A percentile compares a stretch with the other conserved stretches of the same genome.
phyloP scores from a whole-genome alignment of 768 basidiomycete genomes.

The Boletus pseudopeckii region DNA sequence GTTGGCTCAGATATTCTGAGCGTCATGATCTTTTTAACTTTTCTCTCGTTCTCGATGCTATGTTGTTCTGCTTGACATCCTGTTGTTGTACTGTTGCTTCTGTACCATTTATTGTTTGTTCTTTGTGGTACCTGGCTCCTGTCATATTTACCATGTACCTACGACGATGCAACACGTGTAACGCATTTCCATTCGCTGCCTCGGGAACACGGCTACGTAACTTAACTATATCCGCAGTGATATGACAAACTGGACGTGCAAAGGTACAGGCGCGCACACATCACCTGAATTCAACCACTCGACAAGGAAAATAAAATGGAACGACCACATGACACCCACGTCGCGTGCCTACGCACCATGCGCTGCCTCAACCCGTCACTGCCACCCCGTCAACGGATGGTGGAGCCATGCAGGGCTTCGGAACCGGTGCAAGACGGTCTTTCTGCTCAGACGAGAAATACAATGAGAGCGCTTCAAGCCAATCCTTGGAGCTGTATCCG shows the following conservation, averaged over 20 bases:
- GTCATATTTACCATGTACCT: not conserved
- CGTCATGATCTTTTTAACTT: not conserved
- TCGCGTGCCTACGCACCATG: not conserved
- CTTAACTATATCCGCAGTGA: not conserved
- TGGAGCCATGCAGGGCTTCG: too few relatives aligned
- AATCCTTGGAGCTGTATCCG: conserved; percentile 6
- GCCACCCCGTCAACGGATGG: not conserved
- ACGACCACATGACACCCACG: too few relatives aligned
- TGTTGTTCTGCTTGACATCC: not conserved
- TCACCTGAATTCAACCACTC: not conserved
- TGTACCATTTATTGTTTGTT: not conserved
- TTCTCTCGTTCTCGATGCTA: not conserved
- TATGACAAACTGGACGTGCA: not conserved
- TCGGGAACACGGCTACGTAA: not conserved
- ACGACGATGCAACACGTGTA: not conserved
- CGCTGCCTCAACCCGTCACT: not conserved
- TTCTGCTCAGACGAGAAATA: not conserved
- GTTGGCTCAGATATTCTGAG: conserved; percentile 20
- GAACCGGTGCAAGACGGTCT: not conserved
- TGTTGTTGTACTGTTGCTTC: not conserved
- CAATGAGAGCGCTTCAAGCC: conserved; percentile 21
- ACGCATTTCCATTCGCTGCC: not conserved
- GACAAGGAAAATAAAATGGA: not conserved
- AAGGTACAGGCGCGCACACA: not conserved
- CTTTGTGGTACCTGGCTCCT: not conserved